A percentile compares a stretch with the other conserved stretches of the same genome.
Conservation (phyloP, 306 rosid genomes). For the Rosa multiflora region DNA sequence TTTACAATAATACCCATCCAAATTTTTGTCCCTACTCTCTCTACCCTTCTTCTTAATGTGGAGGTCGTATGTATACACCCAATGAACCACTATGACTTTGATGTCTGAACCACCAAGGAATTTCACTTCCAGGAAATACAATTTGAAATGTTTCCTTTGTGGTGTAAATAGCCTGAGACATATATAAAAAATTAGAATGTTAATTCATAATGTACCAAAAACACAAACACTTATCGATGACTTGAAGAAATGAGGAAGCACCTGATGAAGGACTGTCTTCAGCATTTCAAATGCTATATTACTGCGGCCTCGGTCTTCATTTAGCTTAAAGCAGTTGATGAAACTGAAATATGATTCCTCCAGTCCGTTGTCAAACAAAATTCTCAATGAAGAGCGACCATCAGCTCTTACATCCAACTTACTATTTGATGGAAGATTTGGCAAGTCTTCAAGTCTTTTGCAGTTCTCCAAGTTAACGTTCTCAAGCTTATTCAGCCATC, state of each 20-base stretch:
- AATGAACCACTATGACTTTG: not conserved
- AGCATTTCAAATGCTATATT: not conserved
- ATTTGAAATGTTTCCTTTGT: not conserved
- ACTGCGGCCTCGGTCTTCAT: not conserved
- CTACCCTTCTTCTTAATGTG: too few relatives aligned
- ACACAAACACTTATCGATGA: too few relatives aligned
- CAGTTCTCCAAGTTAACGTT: not conserved
- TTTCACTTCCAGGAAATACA: not conserved
- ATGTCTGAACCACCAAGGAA: constrained; percentile 1
- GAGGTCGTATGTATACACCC: not conserved
- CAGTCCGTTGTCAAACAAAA: not conserved
- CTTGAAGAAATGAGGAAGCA: not conserved
- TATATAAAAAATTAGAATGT: too few relatives aligned
- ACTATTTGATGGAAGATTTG: not conserved
- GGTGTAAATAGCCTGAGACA: too few relatives aligned
- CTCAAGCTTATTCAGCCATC: not conserved
- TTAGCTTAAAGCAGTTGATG: not conserved
- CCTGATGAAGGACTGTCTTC: not conserved
- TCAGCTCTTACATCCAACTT: not conserved
- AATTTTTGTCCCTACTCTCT: too few relatives aligned
- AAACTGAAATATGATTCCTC: not conserved
- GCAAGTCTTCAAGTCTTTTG: not conserved
- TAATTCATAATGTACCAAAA: too few relatives aligned
- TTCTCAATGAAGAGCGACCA: not conserved
- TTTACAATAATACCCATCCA: too few relatives aligned